Percentiles rank a stretch among this genome's conserved stretches.
These are phyloP conservation scores for Mycena polygramma DNA, from an alignment of 768 basidiomycete genomes.

Conservation along the genomic window DNA sequence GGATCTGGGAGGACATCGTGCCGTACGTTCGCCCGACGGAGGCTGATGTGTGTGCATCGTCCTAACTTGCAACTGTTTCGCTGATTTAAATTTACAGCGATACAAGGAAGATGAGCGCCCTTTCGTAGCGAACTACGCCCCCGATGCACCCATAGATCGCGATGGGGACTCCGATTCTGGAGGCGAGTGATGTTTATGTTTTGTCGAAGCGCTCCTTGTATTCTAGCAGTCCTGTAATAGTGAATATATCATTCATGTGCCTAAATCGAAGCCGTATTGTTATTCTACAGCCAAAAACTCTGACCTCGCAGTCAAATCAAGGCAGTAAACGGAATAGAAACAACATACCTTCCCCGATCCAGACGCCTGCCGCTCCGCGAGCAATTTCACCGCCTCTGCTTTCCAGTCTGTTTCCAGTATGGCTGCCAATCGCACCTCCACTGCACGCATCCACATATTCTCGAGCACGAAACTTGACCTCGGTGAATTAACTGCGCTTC, in stretches of 20 bases:
- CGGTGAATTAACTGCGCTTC: too few species aligned
- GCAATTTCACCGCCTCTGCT: slow-evolving; percentile 38
- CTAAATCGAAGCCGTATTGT: too few species aligned
- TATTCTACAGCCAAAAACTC: slow-evolving; percentile 7
- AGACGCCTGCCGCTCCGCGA: slow-evolving; percentile 8
- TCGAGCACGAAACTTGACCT: slow-evolving; percentile 44
- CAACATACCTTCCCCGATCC: slow-evolving; percentile 2
- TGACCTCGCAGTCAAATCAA: background rate
- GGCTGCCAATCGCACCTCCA: slow-evolving; percentile 41
- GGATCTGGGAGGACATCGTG: slow-evolving; percentile 21
- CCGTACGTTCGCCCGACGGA: slow-evolving; percentile 19
- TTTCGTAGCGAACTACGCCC: background rate
- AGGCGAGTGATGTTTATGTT: too few species aligned
- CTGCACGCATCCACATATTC: slow-evolving; percentile 45
- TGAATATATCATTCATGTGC: too few species aligned
- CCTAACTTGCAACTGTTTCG: background rate
- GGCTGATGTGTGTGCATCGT: slow-evolving; percentile 5
- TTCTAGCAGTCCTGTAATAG: too few species aligned
- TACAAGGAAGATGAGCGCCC: slow-evolving; percentile 22
- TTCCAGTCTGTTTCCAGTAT: slow-evolving; percentile 52
- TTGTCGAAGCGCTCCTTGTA: too few species aligned
- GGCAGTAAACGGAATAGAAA: background rate
- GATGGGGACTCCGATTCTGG: background rate
- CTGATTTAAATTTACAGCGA: slow-evolving; percentile 5
- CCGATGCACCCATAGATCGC: background rate